phyloP scores from a whole-genome alignment of 495 filamentous ascomycete genomes.

The Viridothelium virens region DNA sequence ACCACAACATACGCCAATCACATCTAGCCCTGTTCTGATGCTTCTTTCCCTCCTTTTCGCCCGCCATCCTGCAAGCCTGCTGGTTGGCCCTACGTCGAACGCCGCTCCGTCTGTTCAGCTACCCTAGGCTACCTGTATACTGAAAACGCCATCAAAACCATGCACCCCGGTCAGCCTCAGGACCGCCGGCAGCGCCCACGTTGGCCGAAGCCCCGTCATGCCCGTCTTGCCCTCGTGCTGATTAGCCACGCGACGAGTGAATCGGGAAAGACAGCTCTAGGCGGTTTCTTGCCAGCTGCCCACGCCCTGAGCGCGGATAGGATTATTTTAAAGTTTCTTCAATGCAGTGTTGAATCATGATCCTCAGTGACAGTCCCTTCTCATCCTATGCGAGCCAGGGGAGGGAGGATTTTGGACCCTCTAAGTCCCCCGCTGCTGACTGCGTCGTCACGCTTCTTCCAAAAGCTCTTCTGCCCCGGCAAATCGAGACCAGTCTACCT shows the following conservation, averaged over 20 bases:
- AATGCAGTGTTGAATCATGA: conserved; percentile 12
- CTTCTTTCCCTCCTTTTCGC: not conserved
- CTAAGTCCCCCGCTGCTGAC: conserved; percentile 2
- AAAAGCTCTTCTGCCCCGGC: not conserved
- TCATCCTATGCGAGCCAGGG: not conserved
- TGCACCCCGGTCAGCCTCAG: not conserved
- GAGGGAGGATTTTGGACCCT: not conserved
- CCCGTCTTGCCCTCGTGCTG: conserved; percentile 2
- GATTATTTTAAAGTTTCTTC: conserved; percentile 6
- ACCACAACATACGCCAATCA: not conserved
- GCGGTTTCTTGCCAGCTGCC: not conserved
- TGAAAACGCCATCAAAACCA: not conserved
- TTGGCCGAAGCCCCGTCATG: not conserved
- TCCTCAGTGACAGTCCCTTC: not conserved
- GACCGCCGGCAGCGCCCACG: not conserved
- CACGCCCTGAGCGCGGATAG: not conserved
- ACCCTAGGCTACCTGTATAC: conserved; percentile 8
- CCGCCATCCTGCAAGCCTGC: not conserved
- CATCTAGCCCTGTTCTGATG: not conserved
- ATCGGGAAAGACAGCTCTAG: not conserved
- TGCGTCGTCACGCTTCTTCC: not conserved
- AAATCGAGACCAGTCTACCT: conserved; percentile 2
- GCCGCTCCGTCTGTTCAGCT: conserved; percentile 1
- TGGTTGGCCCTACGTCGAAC: not conserved
- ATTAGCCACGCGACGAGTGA: not conserved